Evolutionary conservation across 2,329 filamentous ascomycete genomes (phyloP), one percentile per base, ranked within the genome.

Genomic region (Cryphonectria nitschkei): DNA sequence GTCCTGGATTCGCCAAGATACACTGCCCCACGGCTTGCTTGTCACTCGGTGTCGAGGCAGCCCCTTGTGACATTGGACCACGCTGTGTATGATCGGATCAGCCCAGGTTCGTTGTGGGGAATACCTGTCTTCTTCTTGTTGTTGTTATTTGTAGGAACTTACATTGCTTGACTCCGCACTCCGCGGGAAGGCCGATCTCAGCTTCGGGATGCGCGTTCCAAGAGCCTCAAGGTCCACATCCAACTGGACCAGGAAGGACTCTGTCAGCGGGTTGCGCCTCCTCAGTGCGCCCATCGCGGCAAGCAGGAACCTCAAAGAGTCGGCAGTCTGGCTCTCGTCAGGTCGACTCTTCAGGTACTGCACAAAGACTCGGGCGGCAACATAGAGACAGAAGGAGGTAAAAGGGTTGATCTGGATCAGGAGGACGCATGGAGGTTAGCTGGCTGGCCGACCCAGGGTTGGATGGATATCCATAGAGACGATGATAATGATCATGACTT

Each of bases 321-420:
- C 92, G 26, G 85, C 89, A 74, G 89, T 92, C 80, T 89, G 93
- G 77, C 86, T 89, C 80, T 98, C 95, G 41, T 95, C 91, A 0
- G 95, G 94, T n/a, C 92, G 88, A 70, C 93, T 96, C 81, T 97
- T 98, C n/a, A 98, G 86, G 77, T 97, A 98, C 79, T 98, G 95
- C 9, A 98, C 92, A 77, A 98, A 98, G 0, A 98, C 95, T 67
- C 96, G 89, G 32, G 95, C 93, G 14, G 95, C 92, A n/a, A 98
- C 95, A 76, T 98, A 98, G 60, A 99, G 87, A 78, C 94, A 97
- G 81, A 98, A 98, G 0, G 94, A 94, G 76, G 97, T 92, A 79
- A 98, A 98, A 0, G 95, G 94, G 75, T 98, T 97, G 89, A 97
- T 93, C 94, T 98, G 72, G 6, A 6, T 34, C 3, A 1, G 6